A percentile compares a stretch with the other conserved stretches of the same genome.
phyloP scores from a whole-genome alignment of 768 basidiomycete species.

The Leccinum longicurvipes region DNA sequence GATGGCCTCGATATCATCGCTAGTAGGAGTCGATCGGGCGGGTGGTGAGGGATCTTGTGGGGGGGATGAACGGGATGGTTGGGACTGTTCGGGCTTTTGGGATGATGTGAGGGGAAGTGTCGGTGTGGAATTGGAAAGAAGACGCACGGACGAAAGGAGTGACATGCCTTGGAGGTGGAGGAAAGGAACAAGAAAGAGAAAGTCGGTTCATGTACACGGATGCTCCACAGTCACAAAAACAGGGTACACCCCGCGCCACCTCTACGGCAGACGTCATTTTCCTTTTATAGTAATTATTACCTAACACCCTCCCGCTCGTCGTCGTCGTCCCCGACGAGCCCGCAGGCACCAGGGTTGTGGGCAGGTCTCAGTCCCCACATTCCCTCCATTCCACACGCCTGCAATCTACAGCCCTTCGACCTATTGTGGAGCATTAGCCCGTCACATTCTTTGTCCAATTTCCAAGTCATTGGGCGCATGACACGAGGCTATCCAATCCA shows the following conservation, averaged over 20 bases:
- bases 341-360: conserved; percentile 6
- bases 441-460: not conserved
- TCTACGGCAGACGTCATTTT: conserved; percentile 32
- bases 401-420: not conserved
- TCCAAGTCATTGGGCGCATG: not conserved
- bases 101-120: not conserved
- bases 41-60: conserved; percentile 7
- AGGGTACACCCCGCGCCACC: conserved; percentile 34
- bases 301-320: conserved; percentile 6
- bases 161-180: conserved; percentile 14
- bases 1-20: conserved; percentile 88
- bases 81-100: conserved; percentile 12
- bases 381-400: not conserved
- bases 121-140: not conserved
- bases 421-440: not conserved
- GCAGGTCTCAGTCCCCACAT: not conserved
- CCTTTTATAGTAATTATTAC: conserved; percentile 13
- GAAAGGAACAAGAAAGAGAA: conserved; percentile 9
- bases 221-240: conserved; percentile 36
- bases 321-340: not conserved
- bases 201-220: conserved; percentile 27
- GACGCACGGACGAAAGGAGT: conserved; percentile 6
- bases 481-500: not conserved
- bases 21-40: conserved; percentile 43
- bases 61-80: not conserved